Conservation (phyloP, 106 monocot species). For the Narthecium ossifragum region DNA sequence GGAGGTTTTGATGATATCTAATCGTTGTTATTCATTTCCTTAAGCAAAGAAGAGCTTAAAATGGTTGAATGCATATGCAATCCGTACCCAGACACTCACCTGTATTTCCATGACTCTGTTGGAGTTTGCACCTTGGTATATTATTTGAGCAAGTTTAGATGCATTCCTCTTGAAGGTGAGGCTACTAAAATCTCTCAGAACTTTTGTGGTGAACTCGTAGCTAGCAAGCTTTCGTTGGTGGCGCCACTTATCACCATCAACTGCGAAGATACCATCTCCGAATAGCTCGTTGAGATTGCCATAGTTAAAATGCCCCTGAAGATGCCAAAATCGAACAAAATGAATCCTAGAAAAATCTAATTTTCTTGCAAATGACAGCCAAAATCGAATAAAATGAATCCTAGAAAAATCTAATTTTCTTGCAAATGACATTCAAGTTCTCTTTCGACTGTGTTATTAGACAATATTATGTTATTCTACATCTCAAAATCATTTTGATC, state of each 20-base stretch:
- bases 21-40: background rate
- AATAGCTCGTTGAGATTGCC: constrained; percentile 10
- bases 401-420: background rate
- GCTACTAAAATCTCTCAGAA: constrained; percentile 14
- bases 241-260: constrained; percentile 24
- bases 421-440: background rate
- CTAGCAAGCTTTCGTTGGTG: constrained; percentile 28
- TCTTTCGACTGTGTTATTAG: background rate
- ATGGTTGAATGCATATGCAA: too few species aligned
- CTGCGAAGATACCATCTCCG: constrained; percentile 29
- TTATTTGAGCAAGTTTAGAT: background rate
- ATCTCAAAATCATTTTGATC: background rate
- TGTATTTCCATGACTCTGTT: constrained; percentile 3
- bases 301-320: constrained; percentile 21
- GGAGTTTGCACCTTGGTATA: background rate
- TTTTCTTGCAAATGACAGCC: too few species aligned
- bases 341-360: too few species aligned
- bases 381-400: background rate
- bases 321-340: too few species aligned
- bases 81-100: background rate
- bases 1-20: background rate
- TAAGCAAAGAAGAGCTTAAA: too few species aligned
- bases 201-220: constrained; percentile 7
- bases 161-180: constrained; percentile 6
- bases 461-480: background rate